A percentile compares a stretch with the other conserved stretches of the same genome.
Evolutionary conservation across 2,329 filamentous ascomycete genomes (phyloP).

Genomic region (Ascochyta pisi): DNA sequence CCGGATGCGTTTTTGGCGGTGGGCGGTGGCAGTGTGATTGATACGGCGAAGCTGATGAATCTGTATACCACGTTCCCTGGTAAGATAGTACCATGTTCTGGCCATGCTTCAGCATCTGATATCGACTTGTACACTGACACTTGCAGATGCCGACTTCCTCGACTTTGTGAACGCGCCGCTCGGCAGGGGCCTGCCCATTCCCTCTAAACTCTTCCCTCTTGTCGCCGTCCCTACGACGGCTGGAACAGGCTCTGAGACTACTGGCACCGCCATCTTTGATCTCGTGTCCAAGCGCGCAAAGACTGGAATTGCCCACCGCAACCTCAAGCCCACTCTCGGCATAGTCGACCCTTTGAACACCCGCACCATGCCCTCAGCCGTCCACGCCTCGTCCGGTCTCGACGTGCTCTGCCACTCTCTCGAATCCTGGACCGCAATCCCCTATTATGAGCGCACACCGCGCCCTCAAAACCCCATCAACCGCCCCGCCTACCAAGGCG

Average conservation of each 20-base stretch:
- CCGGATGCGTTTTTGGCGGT: conserved; percentile 94
- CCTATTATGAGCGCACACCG: conserved; percentile 84
- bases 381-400: conserved; percentile 88
- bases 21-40: conserved; percentile 91
- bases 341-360: conserved; percentile 90
- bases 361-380: conserved; percentile 91
- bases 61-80: conserved; percentile 84
- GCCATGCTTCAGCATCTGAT: neutral
- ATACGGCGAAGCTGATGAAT: conserved; percentile 99
- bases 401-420: conserved; percentile 95
- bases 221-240: conserved; percentile 87
- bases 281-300: conserved; percentile 88
- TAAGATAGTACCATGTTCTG: conserved; percentile 17
- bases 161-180: conserved; percentile 98
- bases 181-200: conserved; percentile 80
- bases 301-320: conserved; percentile 93
- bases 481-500: conserved; percentile 92
- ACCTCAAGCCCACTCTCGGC: conserved; percentile 92
- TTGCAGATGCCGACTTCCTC: conserved; percentile 80
- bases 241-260: conserved; percentile 91
- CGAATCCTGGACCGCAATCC: conserved; percentile 97
- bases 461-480: conserved; percentile 88
- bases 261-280: conserved; percentile 97
- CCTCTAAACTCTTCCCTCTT: conserved; percentile 73
- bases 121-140: conserved; percentile 2